These are phyloP conservation scores for Mycena leptocephala DNA, from an alignment of 768 basidiomycete genomes.

Conservation along the genomic window DNA sequence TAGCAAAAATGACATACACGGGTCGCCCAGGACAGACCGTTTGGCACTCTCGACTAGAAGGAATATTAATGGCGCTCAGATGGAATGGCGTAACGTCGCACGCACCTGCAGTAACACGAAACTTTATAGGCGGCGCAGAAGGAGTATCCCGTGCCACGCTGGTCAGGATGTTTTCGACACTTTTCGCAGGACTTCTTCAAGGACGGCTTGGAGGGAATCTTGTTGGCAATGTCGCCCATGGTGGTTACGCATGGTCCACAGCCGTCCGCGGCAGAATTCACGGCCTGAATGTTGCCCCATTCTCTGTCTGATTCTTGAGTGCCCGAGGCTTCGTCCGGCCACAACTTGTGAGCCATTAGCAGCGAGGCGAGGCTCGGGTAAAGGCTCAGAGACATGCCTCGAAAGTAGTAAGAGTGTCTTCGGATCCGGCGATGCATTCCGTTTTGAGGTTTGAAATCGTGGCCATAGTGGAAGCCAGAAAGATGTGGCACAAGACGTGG, in stretches of 20 bases:
- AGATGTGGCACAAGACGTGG: too few species aligned
- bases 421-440: too few species aligned
- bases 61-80: not conserved
- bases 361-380: too few species aligned
- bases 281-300: not conserved
- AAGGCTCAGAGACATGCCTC: too few species aligned
- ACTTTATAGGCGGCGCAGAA: slow-evolving; percentile 22
- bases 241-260: slow-evolving; percentile 26
- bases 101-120: slow-evolving; percentile 30
- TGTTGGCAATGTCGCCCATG: slow-evolving; percentile 28
- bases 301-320: too few species aligned
- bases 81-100: not conserved
- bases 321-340: too few species aligned
- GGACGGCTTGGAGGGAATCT: slow-evolving; percentile 28
- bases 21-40: slow-evolving; percentile 2
- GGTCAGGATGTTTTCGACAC: slow-evolving; percentile 23
- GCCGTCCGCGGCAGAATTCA: slow-evolving; percentile 9
- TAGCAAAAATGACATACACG: not conserved
- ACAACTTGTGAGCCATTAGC: too few species aligned
- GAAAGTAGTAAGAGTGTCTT: too few species aligned
- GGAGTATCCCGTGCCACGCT: slow-evolving; percentile 11
- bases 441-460: too few species aligned
- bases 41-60: slow-evolving; percentile 27
- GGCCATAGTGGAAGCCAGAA: too few species aligned
- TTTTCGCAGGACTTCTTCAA: slow-evolving; percentile 31